phyloP scores from a whole-genome alignment of 306 rosid species.

The Rubus idaeus region DNA sequence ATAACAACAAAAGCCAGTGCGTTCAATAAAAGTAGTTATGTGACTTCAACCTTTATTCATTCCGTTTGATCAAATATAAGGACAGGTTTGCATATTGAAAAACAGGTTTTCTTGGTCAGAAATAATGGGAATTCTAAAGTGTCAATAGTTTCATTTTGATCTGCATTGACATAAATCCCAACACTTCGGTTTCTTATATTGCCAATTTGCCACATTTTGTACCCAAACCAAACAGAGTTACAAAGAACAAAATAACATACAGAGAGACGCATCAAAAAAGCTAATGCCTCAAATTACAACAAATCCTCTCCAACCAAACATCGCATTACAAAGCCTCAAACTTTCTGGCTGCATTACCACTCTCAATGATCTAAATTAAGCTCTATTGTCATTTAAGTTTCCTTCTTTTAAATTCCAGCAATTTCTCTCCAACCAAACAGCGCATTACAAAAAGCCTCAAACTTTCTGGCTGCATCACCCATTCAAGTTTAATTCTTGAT shows the following conservation, averaged over 20 bases:
- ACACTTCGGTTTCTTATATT: not conserved
- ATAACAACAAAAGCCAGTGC: not conserved
- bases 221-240: conserved; percentile 13
- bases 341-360: not conserved
- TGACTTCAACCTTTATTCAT: not conserved
- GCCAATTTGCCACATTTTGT: too few relatives aligned
- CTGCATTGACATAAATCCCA: not conserved
- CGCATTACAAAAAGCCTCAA: not conserved
- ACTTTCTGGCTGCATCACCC: not conserved
- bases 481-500: not conserved
- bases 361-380: too few relatives aligned
- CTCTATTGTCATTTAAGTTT: too few relatives aligned
- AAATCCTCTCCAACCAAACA: not conserved
- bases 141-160: not conserved
- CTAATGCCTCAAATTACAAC: too few relatives aligned
- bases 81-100: not conserved
- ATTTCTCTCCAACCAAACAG: too few relatives aligned
- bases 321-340: not conserved
- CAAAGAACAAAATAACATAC: not conserved
- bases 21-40: not conserved
- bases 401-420: too few relatives aligned
- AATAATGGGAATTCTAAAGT: not conserved
- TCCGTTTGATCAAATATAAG: conserved; percentile 1
- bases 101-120: not conserved
- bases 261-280: too few relatives aligned